Conservation (phyloP, 1,139 yeast species). For the Pichia sp. region DNA sequence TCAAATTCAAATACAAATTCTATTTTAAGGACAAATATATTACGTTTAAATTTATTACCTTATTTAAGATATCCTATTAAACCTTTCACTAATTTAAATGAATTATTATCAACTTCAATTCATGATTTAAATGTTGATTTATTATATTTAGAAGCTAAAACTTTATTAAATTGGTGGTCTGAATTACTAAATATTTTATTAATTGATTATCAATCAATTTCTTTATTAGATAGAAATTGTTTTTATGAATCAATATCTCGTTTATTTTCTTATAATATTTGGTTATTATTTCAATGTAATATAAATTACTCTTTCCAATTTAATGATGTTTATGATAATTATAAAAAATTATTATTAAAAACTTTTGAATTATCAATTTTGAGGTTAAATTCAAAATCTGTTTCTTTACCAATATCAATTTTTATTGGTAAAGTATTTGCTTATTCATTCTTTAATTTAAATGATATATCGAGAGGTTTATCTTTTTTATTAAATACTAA, state of each 20-base stretch:
- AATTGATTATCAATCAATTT: slow-evolving; percentile 31
- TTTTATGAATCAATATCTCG: slow-evolving; percentile 70
- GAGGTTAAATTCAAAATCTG: slow-evolving; percentile 46
- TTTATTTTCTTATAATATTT: slow-evolving; percentile 57
- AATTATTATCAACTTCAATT: slow-evolving; percentile 10
- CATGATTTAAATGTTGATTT: slow-evolving; percentile 11
- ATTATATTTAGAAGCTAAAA: slow-evolving; percentile 12
- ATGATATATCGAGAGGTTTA: slow-evolving; percentile 59
- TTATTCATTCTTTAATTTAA: slow-evolving; percentile 53
- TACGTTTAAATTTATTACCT: slow-evolving; percentile 60
- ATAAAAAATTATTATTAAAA: slow-evolving; percentile 36
- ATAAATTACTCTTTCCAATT: slow-evolving; percentile 4
- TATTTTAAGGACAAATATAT: slow-evolving; percentile 55
- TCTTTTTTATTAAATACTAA: slow-evolving; percentile 57
- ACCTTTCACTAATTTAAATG: slow-evolving; percentile 5
- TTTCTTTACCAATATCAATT: slow-evolving; percentile 59
- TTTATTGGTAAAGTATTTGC: slow-evolving; percentile 81
- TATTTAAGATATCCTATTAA: slow-evolving; percentile 36
- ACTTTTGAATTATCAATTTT: slow-evolving; percentile 55
- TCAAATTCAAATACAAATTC: slow-evolving; percentile 31
- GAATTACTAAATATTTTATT: slow-evolving; percentile 41
- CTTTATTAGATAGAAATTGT: slow-evolving; percentile 57
- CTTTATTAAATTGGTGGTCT: slow-evolving; percentile 61
- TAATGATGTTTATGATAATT: slow-evolving; percentile 22
- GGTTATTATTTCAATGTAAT: slow-evolving; percentile 36